Evolutionary conservation across 2,329 filamentous ascomycete species (phyloP), one percentile per base, ranked within the genome.

Genomic region (Curvularia spicifera): DNA sequence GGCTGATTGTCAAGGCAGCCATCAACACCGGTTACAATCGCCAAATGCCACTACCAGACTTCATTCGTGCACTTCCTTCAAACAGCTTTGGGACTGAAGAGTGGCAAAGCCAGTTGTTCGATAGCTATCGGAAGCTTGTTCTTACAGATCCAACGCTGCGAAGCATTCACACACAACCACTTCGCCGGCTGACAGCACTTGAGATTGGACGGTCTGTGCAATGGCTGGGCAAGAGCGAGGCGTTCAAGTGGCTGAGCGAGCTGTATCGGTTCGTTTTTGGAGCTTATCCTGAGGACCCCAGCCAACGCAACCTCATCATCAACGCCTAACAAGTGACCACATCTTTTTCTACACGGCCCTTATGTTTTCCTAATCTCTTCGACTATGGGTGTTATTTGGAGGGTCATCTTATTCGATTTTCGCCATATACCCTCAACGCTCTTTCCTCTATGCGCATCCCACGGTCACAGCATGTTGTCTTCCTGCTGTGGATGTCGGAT

Each of bases 221-320:
- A 51, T 89, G 89, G 81, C 91, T 97, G 85, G 85, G 85, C 51
- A 82, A 86, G 56, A 87, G 86, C 28, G 84, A 86, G 56, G 87
- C 93, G 68, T 95, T 95, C 76, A 81, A 81, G 8, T 97, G 94
- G 83, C 79, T 97, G 62, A 83, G 87, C 49, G 93, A 97, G 69
- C 81, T 97, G 13, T 97, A 91, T 79, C 85, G 86, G 52, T 83
- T 94, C 40, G 92, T 97, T 2, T 96, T 96, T 75, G 90, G 91
- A 3, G 94, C 94, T 71, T 86, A 89, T 47, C 78, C 92, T 15
- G 91, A 97, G 54, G 93, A 97, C 68, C 89, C 87, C 0, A 87
- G 89, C 46, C 80, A 82, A 53, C 82, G 89, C 63, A 89, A 90
- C 56, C 81, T 88, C 47, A 86, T 83, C 59, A 89, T 91, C 56